These are phyloP conservation scores for Suillus tomentosus DNA, from an alignment of 768 basidiomycete genomes.

Conservation along the genomic window DNA sequence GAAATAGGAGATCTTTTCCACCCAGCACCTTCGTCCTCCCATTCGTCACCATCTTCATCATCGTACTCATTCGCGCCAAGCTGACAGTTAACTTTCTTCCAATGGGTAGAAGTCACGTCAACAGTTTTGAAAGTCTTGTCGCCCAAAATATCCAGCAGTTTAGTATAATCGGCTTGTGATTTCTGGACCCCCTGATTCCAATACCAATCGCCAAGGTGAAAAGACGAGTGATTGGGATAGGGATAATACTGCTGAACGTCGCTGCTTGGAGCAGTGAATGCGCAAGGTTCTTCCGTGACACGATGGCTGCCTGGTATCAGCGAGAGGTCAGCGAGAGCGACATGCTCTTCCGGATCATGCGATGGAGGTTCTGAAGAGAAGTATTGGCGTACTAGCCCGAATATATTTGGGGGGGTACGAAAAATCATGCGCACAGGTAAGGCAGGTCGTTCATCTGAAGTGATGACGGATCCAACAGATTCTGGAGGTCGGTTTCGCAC, in stretches of 20 bases:
- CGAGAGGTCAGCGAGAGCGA: not conserved
- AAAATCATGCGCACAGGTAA: not conserved
- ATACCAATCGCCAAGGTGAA: not conserved
- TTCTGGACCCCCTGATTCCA: not conserved
- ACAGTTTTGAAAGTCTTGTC: not conserved
- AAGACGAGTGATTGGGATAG: not conserved
- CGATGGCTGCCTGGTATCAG: not conserved
- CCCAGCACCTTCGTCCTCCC: too few species aligned
- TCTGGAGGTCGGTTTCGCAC: not conserved
- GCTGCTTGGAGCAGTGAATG: not conserved
- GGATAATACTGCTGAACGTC: not conserved
- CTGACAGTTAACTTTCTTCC: too few species aligned
- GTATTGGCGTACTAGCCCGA: not conserved
- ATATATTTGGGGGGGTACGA: not conserved
- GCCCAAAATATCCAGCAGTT: not conserved
- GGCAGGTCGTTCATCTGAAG: fast-evolving
- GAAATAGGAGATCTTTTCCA: too few species aligned
- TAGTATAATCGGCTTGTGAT: not conserved
- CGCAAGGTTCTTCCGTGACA: not conserved
- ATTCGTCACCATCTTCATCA: too few species aligned
- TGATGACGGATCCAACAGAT: not conserved
- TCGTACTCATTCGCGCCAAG: too few species aligned
- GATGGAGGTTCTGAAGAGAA: not conserved
- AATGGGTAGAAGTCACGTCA: too few species aligned
- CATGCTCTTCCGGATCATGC: not conserved